Evolutionary conservation across 2,329 filamentous ascomycete species (phyloP).

Genomic region (Triangularia setosa): DNA sequence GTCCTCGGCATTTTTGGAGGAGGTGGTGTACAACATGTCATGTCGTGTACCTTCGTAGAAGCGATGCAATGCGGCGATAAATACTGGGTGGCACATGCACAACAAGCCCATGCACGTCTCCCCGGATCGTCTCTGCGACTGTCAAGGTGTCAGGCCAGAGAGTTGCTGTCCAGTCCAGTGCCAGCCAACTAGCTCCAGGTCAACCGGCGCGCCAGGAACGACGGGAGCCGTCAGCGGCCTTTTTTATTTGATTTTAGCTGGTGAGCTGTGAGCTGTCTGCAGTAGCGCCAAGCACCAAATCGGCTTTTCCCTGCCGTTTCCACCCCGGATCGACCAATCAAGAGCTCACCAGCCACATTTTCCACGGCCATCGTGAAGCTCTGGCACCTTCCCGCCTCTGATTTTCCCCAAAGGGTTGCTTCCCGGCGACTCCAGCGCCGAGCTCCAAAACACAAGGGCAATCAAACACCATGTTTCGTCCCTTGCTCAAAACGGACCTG

Average conservation of each 20-base stretch:
- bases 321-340: neutral
- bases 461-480: constrained; percentile 21
- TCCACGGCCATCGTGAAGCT: constrained; percentile 14
- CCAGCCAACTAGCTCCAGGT: too few species aligned
- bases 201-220: neutral
- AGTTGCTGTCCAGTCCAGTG: neutral
- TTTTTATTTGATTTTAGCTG: too few species aligned
- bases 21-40: neutral
- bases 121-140: constrained; percentile 1
- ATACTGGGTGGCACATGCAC: neutral
- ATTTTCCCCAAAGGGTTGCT: constrained; percentile 17
- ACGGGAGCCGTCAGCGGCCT: constrained; percentile 4
- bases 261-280: neutral
- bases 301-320: constrained; percentile 3
- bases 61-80: constrained; percentile 1
- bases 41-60: neutral
- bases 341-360: constrained; percentile 17
- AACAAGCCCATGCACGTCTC: neutral
- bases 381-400: constrained; percentile 18
- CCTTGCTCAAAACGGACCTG: constrained; percentile 20
- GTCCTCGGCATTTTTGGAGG: neutral
- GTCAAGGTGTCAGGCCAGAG: constrained; percentile 5
- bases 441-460: constrained; percentile 18
- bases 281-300: constrained; percentile 7
- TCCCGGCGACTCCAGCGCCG: constrained; percentile 7